Evolutionary conservation across 2,329 filamentous ascomycete species (phyloP), one percentile per base, ranked within the genome.

Genomic region (Penicillium griseofulvum): DNA sequence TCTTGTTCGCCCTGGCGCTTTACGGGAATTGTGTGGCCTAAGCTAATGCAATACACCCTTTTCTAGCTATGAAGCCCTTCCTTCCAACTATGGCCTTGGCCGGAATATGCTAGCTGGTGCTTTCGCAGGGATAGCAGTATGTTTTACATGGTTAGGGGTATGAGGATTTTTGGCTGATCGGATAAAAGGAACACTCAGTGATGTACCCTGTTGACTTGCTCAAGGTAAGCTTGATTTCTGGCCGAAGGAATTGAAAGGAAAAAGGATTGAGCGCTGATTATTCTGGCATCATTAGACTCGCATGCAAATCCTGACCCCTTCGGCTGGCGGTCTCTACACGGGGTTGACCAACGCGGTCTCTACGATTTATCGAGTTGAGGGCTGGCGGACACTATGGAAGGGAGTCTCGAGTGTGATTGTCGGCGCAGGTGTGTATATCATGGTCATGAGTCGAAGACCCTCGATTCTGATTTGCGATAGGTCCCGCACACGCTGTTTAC

Each of bases 171-270:
- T 31, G 47, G 37, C 65, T 56, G 49, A 63, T 59, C 58, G 46
- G 49, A 49, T 62, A 65, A 54, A 66, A 97, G 92, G 93, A 97
- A 79, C 93, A 97, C 76, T 95, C 93, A 56, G 92, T 96, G 68
- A 97, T 99, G 94, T 99, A 99, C 73, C 94, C 94, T 19, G 89
- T 99, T 71, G 94, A 99, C 79, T 86, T 96, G 65, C 89, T 99
- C 72, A 99, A 99, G 88, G 94, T 97, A 74, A 62, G 80, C 68
- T 33, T 43, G 14, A 16, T 16, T 38, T 52, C n/a, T 33, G 2
- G 37, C 31, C 19, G 16, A 26, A 46, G 17, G 16, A n/a, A 16
- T 19, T 45, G 12, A 17, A n/a, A 31, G 19, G 22, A 4, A 8
- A 54, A 52, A 49, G 37, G 59, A 54, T 50, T 34, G 37, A 38